These are phyloP conservation scores for Deakozyma indianensis DNA, from an alignment of 805 yeast genomes.

Conservation along the genomic window DNA sequence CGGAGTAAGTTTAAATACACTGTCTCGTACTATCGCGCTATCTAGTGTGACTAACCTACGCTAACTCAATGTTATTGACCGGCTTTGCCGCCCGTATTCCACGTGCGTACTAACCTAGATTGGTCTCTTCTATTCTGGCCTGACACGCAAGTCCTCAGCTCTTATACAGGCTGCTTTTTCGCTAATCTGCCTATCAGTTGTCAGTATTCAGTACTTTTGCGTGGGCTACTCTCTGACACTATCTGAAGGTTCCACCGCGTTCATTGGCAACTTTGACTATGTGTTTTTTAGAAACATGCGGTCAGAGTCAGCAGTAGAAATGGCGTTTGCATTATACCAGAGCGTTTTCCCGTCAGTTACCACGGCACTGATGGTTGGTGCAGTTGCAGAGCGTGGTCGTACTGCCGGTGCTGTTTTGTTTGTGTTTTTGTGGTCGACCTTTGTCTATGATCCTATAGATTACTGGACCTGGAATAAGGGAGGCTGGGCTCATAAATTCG, in stretches of 20 bases:
- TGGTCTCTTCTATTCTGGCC: conserved; percentile 52
- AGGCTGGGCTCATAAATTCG: conserved; percentile 51
- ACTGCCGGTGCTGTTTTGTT: conserved; percentile 59
- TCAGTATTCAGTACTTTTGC: conserved; percentile 54
- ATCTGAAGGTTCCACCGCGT: conserved; percentile 19
- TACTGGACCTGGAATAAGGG: conserved; percentile 60
- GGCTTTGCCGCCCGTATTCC: too few relatives aligned
- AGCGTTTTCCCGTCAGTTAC: conserved; percentile 56
- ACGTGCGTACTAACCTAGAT: conserved; percentile 4
- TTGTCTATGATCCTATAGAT: conserved; percentile 61
- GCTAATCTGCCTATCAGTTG: conserved; percentile 42
- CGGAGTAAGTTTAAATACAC: conserved; percentile 6
- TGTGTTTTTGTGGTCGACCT: conserved; percentile 52
- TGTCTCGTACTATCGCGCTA: too few relatives aligned
- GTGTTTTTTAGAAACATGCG: conserved; percentile 35
- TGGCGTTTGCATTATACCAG: conserved; percentile 44
- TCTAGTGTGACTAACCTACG: too few relatives aligned
- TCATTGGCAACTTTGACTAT: conserved; percentile 41
- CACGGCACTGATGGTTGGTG: conserved; percentile 55
- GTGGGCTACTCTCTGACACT: conserved; percentile 48
- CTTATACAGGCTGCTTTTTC: conserved; percentile 51
- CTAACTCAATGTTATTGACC: too few relatives aligned
- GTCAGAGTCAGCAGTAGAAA: conserved; percentile 19
- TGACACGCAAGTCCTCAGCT: conserved; percentile 53
- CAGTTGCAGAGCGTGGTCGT: conserved; percentile 59